phyloP scores from a whole-genome alignment of 768 basidiomycete genomes.

The Tremella mesenterica region DNA sequence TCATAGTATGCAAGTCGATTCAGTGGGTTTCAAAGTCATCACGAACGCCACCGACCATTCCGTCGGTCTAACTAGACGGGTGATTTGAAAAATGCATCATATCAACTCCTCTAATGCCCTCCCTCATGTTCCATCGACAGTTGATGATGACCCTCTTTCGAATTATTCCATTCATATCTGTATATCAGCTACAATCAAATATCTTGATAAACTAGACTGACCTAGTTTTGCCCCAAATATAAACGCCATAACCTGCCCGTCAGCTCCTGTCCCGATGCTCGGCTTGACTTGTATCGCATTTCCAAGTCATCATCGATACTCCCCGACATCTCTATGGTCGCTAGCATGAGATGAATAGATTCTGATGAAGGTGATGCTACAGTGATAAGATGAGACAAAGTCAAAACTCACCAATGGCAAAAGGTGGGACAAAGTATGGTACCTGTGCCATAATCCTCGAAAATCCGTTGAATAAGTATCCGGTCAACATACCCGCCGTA shows the following conservation, averaged over 20 bases:
- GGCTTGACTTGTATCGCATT: no score
- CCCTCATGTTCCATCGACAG: constrained; percentile 25
- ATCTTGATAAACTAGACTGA: constrained; percentile 4
- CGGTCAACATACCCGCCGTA: constrained; percentile 59
- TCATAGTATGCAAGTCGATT: no score
- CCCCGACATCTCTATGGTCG: no score
- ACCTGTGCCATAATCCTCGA: constrained; percentile 63
- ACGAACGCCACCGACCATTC: no score
- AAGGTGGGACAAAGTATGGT: constrained; percentile 69
- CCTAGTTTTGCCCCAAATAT: constrained; percentile 67
- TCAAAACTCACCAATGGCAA: constrained; percentile 59
- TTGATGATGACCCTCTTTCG: constrained; percentile 40
- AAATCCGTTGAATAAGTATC: constrained; percentile 81
- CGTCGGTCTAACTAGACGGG: no score
- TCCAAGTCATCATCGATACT: neutral
- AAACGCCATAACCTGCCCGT: constrained; percentile 61
- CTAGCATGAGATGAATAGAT: no score
- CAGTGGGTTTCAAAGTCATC: no score
- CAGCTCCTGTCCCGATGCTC: constrained; percentile 1
- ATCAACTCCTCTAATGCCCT: constrained; percentile 17
- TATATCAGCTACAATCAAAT: neutral
- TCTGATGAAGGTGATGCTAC: neutral
- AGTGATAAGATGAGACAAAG: no score
- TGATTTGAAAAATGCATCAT: no score
- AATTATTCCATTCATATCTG: constrained; percentile 41